Conservation (phyloP, 2,329 filamentous ascomycete genomes). For the Colletotrichum spaethianum region DNA sequence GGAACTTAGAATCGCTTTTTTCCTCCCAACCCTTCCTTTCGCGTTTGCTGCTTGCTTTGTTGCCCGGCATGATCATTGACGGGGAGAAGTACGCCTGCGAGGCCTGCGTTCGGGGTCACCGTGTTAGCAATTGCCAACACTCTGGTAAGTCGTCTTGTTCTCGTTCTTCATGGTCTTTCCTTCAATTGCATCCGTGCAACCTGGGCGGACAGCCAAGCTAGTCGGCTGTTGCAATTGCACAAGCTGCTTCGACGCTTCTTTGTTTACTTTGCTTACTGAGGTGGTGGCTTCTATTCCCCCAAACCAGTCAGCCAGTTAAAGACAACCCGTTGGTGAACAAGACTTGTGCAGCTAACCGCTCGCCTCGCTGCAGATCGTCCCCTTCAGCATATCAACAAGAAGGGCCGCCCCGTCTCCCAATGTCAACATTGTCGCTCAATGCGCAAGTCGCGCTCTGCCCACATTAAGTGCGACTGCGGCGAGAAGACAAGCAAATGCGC, state of each 20-base stretch:
- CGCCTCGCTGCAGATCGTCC: constrained; percentile 77
- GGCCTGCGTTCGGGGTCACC: constrained; percentile 97
- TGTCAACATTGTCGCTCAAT: constrained; percentile 96
- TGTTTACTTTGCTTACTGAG: background rate
- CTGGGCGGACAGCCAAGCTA: background rate
- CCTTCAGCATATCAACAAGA: constrained; percentile 95
- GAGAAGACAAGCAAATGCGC: constrained; percentile 85
- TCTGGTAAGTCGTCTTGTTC: constrained; percentile 76
- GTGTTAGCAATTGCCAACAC: constrained; percentile 98
- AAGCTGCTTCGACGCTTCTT: background rate
- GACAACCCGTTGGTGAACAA: background rate
- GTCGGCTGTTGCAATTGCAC: background rate
- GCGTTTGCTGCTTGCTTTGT: constrained; percentile 13
- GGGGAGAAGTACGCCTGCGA: constrained; percentile 99
- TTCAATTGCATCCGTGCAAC: constrained; percentile 9
- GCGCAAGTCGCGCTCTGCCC: constrained; percentile 95
- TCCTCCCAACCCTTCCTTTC: constrained; percentile 30
- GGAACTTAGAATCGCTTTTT: constrained; percentile 35
- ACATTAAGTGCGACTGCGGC: constrained; percentile 97
- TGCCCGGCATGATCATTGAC: constrained; percentile 81
- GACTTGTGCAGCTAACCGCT: constrained; percentile 45
- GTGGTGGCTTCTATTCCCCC: background rate
- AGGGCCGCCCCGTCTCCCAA: constrained; percentile 97
- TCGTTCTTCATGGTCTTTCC: background rate
- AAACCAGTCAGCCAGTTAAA: too few species aligned